Base-by-base conservation (phyloP, 164 flowering plant species). In the Kingdonia uniflora region DNA sequence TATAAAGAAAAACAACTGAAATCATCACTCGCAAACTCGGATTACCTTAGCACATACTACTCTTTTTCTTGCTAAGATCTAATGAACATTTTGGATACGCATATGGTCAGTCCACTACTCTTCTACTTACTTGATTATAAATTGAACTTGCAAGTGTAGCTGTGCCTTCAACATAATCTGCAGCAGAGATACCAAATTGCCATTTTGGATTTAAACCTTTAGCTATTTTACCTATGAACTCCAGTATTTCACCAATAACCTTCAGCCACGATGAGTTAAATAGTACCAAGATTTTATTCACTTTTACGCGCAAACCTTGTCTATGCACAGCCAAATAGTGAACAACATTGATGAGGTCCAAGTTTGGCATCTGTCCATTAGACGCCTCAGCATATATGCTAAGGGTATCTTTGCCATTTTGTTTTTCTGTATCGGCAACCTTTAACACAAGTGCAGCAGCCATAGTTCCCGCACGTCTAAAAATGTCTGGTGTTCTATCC, bases 321-420 rank as follows among this genome's bases (percentile, higher is more conserved):
- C 80, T 74, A 66, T 86, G 88, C 37, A 80, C 96, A 1, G 97
- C 97, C 70, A 94, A 71, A 69, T 75, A 86, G 59, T 83, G 76
- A 52, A 94, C 92, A 61, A 83, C 62, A 71, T 87, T 94, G 57
- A 94, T 79, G 54, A 94, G 95, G 54, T 94, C 99, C 20, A 89
- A 74, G 62, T 94, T 94, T 66, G 99, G 99, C 99, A 94, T 94
- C 79, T 94, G 99, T 17, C 99, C 97, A 66, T 94, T 94, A 20
- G 97, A 84, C 67, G 96, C 95, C 70, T 94, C 96, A 48, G 99
- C 92, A 74, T 75, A 83, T 50, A 86, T 78, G 49, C 71, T 78
- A 41, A 94, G 75, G 52, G 75, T 71, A 60, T 89, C 95, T 58
- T 59, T 69, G 26, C 77, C 76, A 38, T 50, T 60, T 21, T 57